Evolutionary conservation across 2,329 filamentous ascomycete genomes (phyloP), one percentile per base, ranked within the genome.

Genomic region (Leptodontidium sp.): DNA sequence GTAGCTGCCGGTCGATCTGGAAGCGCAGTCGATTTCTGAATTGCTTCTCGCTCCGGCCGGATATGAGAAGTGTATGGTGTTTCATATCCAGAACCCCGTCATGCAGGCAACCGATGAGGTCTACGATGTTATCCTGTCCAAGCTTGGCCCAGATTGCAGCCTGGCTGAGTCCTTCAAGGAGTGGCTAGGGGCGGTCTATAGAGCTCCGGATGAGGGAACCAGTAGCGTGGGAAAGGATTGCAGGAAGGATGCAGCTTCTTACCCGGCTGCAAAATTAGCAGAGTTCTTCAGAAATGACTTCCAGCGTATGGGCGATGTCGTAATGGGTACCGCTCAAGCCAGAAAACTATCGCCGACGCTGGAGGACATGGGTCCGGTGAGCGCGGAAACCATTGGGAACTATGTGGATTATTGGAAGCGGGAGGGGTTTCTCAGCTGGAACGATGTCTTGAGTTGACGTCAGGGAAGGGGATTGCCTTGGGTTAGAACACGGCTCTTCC

Each of bases 1-100:
- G 7, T 87, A 85, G 85, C 79, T 77, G 0, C 82, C 84, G 0
- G 84, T 86, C 6, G 75, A 77, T 45, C 76, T 81, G 5, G 81
- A 82, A 0, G 75, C 76, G 0, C 76, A 80, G 50, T 74, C 77
- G 1, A 74, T 84, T 32, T 84, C 84, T 66, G 45, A 47, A 47
- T 47, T 47, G 45, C 45, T 47, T 47, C 45, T 47, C 45, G 45
- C 45, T 17, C 45, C 45, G 45, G 45, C 45, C 45, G 45, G 45
- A 47, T 47, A 47, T 47, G 45, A 47, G 45, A 47, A 47, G 45
- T 47, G 45, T 47, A 47, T 47, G 45, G 45, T 47, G 45, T 47
- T 47, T 47, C 82, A 84, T 70, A 78, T 85, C 61, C 82, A 84
- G 7, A 83, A 84, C 68, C 82, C 82, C 0, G 75, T 80, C 3